A percentile compares a stretch with the other conserved stretches of the same genome.
Conservation (phyloP, 164 flowering plant species). For the Vitis rupestris region DNA sequence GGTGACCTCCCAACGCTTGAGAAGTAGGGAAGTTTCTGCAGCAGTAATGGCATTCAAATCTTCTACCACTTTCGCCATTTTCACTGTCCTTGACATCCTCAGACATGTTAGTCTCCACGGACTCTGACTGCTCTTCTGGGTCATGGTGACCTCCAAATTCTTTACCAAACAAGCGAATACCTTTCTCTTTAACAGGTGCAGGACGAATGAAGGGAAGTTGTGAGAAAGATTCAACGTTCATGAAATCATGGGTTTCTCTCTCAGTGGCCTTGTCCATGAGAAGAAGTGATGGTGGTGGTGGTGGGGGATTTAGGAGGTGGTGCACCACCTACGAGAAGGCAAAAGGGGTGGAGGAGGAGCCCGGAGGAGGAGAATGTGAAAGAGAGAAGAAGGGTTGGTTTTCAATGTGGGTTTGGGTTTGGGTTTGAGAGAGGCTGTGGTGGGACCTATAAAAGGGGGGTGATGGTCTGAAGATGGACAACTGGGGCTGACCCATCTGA, state of each 20-base stretch:
- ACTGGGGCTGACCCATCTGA: constrained; percentile 35
- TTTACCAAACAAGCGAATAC: constrained; percentile 82
- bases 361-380: background rate
- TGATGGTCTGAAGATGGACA: constrained; percentile 13
- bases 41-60: constrained; percentile 92
- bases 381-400: background rate
- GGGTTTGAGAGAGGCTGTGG: background rate
- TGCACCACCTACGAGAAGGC: background rate
- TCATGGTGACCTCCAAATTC: constrained; percentile 45
- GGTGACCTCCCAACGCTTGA: constrained; percentile 95
- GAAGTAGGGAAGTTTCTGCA: constrained; percentile 91
- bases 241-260: constrained; percentile 81
- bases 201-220: constrained; percentile 91
- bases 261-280: constrained; percentile 52
- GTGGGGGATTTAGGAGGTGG: background rate
- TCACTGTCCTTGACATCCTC: constrained; percentile 17
- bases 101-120: constrained; percentile 22
- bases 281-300: background rate
- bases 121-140: constrained; percentile 22
- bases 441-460: constrained; percentile 19
- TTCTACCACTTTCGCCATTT: constrained; percentile 27
- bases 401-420: background rate
- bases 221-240: constrained; percentile 95
- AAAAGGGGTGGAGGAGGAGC: background rate
- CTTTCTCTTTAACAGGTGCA: constrained; percentile 47